Evolutionary conservation across 306 rosid genomes (phyloP), one percentile per base, ranked within the genome.

Genomic region (Mimosa pudica): DNA sequence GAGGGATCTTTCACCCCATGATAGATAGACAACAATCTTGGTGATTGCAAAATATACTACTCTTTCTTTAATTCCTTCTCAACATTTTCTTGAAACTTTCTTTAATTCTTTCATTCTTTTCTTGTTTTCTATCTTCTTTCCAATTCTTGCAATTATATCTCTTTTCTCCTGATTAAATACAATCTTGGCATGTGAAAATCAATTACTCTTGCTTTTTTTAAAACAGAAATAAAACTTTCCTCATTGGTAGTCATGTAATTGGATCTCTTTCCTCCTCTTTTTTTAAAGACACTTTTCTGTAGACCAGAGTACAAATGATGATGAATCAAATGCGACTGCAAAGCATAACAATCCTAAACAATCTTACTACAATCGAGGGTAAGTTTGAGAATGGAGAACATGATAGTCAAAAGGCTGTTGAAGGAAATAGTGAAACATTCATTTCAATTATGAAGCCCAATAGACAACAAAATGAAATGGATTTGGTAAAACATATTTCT

Each of bases 251-350:
- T n/a, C 46, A 14, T 57, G 65, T n/a, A 44, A 75, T 48, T 73
- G 72, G 13, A 51, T 58, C 16, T 41, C 18, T 30, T 60, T 18
- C 66, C 30, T 24, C 64, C 20, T 76, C 20, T 68, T 81, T 77
- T n/a, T 70, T n/a, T n/a, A n/a, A 80, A 90, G 94, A 78, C 55
- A 16, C 41, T 32, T 79, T 20, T 81, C 73, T 49, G 72, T 82
- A 30, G 86, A 85, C 71, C 80, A 67, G 51, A 80, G 84, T 68
- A 73, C 46, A 55, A 57, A 72, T 65, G 33, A 45, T 10, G 83
- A 69, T 66, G 70, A 65, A 55, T 33, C 60, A 73, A 88, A 86
- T 49, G 36, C 49, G 63, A 47, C 60, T 75, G 61, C 41, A 47
- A 70, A 57, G 11, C 42, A 58, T n/a, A 77, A 76, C 65, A 86